Evolutionary conservation across 495 filamentous ascomycete genomes (phyloP), one percentile per base, ranked within the genome.

Genomic region (Halenospora varia): DNA sequence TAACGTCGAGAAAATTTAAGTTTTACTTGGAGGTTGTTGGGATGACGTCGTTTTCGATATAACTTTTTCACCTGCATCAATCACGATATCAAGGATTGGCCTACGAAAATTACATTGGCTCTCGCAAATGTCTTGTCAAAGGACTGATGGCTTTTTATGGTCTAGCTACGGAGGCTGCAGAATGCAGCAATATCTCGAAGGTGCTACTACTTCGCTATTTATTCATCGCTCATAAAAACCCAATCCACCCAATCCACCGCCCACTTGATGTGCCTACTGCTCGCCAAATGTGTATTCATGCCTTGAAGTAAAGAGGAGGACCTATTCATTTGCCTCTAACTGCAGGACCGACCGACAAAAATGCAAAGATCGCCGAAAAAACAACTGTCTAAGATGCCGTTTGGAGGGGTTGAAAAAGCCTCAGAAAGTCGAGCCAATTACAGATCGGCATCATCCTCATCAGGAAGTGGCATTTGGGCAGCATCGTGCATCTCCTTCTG

Each of bases 401-500:
- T 53, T 59, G 39, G 54, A 63, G 51, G 45, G 49, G 44, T 40
- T n/a, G 53, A 25, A 41, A 50, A 29, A 13, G 54, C 50, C 46
- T 42, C 42, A 17, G 22, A 42, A 46, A 13, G 13, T 55, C 20
- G 41, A 39, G 47, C 42, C 24, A 20, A 60, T 46, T 75, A 83
- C 68, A 83, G 68, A 64, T 82, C 80, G 59, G 89, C 82, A 64
- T 96, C 92, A 61, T 97, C 93, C 82, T 99, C 94, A 65, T 93
- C 92, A 56, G 94, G 95, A 54, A 99, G 88, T 63, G 95, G 92
- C 84, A 86, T 81, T 20, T 82, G 60, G 44, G 88, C 84, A 49
- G 94, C 94, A 54, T 81, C 85, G 53, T 82, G 72, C 89, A 99
- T 96, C 82, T 99, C 94, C 71, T 84, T 75, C 71, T 86, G 74